A percentile compares a stretch with the other conserved stretches of the same genome.
These are phyloP conservation scores for Paramyrothecium roridum DNA, from an alignment of 2,329 filamentous ascomycete genomes.

Conservation along the genomic window DNA sequence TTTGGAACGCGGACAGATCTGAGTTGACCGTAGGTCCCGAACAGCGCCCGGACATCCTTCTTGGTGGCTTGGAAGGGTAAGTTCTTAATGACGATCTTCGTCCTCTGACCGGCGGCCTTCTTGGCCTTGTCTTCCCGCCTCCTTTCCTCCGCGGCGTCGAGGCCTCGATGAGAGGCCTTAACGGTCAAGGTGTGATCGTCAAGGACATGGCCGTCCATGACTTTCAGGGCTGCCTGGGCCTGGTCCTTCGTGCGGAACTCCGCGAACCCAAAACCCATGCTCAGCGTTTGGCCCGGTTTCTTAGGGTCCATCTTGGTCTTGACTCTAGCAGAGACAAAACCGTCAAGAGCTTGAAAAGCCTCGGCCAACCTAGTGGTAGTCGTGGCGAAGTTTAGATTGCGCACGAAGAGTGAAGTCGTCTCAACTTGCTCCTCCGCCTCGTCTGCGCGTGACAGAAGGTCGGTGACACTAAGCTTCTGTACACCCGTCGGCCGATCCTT, in stretches of 20 bases:
- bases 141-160: conserved; percentile 84
- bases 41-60: conserved; percentile 83
- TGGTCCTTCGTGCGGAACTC: conserved; percentile 78
- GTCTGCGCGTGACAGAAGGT: conserved; percentile 61
- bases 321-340: conserved; percentile 84
- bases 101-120: conserved; percentile 71
- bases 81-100: conserved; percentile 98
- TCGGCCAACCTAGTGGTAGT: conserved; percentile 73
- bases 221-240: conserved; percentile 73
- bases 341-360: conserved; percentile 76
- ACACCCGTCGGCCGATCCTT: conserved; percentile 38
- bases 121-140: conserved; percentile 79
- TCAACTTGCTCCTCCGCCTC: conserved; percentile 54
- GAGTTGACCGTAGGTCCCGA: conserved; percentile 87
- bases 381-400: conserved; percentile 91
- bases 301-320: conserved; percentile 95
- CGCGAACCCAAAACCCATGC: conserved; percentile 96
- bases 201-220: conserved; percentile 88
- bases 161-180: conserved; percentile 80
- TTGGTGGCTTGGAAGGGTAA: conserved; percentile 93
- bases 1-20: conserved; percentile 90
- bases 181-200: conserved; percentile 84
- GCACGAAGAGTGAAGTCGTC: conserved; percentile 81
- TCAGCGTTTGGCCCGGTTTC: conserved; percentile 79
- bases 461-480: conserved; percentile 64